Evolutionary conservation across 768 basidiomycete species (phyloP).

Genomic region (Termitomyces sp.): DNA sequence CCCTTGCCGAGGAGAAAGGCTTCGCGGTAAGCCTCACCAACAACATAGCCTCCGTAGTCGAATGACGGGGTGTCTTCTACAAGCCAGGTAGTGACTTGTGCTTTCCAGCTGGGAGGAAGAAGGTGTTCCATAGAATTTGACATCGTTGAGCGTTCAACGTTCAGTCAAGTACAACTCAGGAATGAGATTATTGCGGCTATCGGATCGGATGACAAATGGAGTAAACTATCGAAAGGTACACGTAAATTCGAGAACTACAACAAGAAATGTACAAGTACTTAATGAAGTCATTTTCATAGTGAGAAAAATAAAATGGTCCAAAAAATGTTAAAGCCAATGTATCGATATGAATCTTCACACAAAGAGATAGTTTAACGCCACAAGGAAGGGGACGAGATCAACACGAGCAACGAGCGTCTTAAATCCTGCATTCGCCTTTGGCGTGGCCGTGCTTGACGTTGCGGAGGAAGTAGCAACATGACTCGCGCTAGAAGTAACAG

Average conservation of each 20-base stretch:
- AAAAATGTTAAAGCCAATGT: background rate
- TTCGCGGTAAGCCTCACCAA: conserved; percentile 83
- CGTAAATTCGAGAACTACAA: background rate
- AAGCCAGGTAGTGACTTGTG: conserved; percentile 78
- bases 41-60: conserved; percentile 95
- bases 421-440: background rate
- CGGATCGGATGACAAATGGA: background rate
- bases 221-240: background rate
- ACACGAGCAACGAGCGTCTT: conserved; percentile 13
- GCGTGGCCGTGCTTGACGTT: background rate
- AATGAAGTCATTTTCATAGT: background rate
- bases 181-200: too few relatives aligned
- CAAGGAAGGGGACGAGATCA: conserved; percentile 25
- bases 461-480: background rate
- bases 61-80: conserved; percentile 94
- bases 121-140: conserved; percentile 56
- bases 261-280: background rate
- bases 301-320: background rate
- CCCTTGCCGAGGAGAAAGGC: conserved; percentile 93
- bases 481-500: background rate
- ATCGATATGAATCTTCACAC: background rate
- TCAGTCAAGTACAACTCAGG: too few relatives aligned
- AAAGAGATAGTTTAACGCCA: conserved; percentile 17
- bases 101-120: conserved; percentile 92
- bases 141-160: conserved; percentile 11